Evolutionary conservation across 306 rosid genomes (phyloP).

Genomic region (Erythrophleum fordii): DNA sequence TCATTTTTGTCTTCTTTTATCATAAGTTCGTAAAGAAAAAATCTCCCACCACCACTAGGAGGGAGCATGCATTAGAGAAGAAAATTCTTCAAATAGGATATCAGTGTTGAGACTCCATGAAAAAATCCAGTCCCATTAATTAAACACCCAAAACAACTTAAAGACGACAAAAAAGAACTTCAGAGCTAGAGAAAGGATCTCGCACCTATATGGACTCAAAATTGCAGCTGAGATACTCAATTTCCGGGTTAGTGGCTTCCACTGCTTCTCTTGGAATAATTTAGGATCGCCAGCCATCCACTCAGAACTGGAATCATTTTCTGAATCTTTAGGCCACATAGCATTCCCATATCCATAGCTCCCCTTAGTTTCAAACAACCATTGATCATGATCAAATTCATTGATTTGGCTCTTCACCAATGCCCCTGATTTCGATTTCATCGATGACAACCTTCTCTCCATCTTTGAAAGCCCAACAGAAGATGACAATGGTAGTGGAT

Average conservation of each 20-base stretch:
- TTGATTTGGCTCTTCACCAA: conserved; percentile 46
- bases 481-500: conserved; percentile 37
- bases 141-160: neutral
- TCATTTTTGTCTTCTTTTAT: neutral
- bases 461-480: conserved; percentile 47
- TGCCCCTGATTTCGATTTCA: conserved; percentile 54
- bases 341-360: conserved; percentile 83
- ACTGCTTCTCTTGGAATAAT: conserved; percentile 58
- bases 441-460: conserved; percentile 62
- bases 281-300: conserved; percentile 65
- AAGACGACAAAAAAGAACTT: neutral
- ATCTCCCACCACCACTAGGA: neutral
- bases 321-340: conserved; percentile 68
- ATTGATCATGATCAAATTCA: conserved; percentile 60
- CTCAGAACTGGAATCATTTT: conserved; percentile 47
- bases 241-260: conserved; percentile 66
- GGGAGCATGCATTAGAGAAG: neutral
- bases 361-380: conserved; percentile 74
- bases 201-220: conserved; percentile 76
- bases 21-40: neutral
- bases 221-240: conserved; percentile 66
- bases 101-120: neutral
- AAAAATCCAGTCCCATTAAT: neutral
- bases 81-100: conserved; percentile 10
- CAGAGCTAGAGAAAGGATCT: neutral